Conservation (phyloP, 164 flowering plant species). For the Umbellularia californica region DNA sequence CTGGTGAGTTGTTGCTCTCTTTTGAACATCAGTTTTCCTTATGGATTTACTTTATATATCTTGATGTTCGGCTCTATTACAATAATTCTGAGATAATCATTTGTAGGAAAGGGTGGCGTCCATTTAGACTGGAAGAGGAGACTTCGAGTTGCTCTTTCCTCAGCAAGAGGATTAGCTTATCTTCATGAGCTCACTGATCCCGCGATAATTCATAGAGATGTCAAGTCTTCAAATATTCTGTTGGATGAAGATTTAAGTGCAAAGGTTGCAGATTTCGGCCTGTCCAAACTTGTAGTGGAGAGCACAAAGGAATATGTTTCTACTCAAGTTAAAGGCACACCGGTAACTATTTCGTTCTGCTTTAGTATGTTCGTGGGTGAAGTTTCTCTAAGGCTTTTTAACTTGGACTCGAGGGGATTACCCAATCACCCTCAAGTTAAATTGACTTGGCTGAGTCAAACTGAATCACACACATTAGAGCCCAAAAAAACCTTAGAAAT, state of each 20-base stretch:
- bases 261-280: slow-evolving; percentile 43
- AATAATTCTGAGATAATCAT: neutral
- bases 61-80: neutral
- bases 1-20: slow-evolving; percentile 36
- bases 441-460: no score
- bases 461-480: neutral
- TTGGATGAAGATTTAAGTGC: slow-evolving; percentile 35
- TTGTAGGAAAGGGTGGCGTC: slow-evolving; percentile 32
- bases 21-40: neutral
- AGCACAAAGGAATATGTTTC: slow-evolving; percentile 23
- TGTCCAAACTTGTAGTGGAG: slow-evolving; percentile 28
- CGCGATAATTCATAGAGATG: slow-evolving; percentile 42
- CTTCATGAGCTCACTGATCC: slow-evolving; percentile 42
- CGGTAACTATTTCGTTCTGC: slow-evolving; percentile 19
- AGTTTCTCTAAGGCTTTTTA: neutral
- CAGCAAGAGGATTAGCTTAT: slow-evolving; percentile 41
- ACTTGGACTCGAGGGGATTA: neutral
- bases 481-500: neutral
- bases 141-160: slow-evolving; percentile 31
- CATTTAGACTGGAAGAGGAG: slow-evolving; percentile 36
- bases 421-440: neutral
- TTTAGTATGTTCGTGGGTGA: neutral
- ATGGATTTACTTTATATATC: neutral
- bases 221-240: slow-evolving; percentile 38
- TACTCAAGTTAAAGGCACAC: slow-evolving; percentile 44